phyloP scores from a whole-genome alignment of 306 rosid species.

The Rosa chinensis region DNA sequence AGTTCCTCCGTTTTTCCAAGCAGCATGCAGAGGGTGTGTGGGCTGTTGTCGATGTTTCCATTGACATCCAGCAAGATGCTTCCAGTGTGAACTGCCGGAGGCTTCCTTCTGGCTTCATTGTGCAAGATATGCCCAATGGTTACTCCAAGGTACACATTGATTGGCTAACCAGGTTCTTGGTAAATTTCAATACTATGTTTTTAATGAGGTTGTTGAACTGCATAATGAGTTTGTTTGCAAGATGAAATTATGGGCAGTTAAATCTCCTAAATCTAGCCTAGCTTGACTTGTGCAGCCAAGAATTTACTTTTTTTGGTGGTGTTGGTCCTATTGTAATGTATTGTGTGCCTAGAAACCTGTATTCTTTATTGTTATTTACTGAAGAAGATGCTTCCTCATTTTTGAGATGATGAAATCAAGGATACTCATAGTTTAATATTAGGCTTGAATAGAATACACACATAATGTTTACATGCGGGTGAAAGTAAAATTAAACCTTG shows the following conservation, averaged over 20 bases:
- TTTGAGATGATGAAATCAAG: slow-evolving; percentile 53
- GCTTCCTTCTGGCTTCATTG: slow-evolving; percentile 88
- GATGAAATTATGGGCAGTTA: slow-evolving; percentile 19
- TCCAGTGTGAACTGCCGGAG: slow-evolving; percentile 45
- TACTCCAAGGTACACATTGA: slow-evolving; percentile 58
- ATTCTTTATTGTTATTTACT: slow-evolving; percentile 32
- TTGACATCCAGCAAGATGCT: slow-evolving; percentile 49
- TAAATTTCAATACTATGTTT: neutral
- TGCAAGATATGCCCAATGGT: slow-evolving; percentile 76
- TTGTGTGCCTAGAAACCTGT: slow-evolving; percentile 28
- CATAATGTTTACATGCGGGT: slow-evolving; percentile 28
- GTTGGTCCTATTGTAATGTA: slow-evolving; percentile 29
- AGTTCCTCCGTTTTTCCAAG: slow-evolving; percentile 78
- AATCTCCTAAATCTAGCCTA: slow-evolving; percentile 22
- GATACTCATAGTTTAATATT: slow-evolving; percentile 34
- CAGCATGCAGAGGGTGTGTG: slow-evolving; percentile 74
- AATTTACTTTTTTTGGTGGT: slow-evolving; percentile 23
- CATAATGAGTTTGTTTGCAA: slow-evolving; percentile 15
- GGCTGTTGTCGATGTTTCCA: slow-evolving; percentile 78
- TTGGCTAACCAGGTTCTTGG: neutral
- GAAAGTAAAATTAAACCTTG: slow-evolving; percentile 31
- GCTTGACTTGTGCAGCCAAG: slow-evolving; percentile 26
- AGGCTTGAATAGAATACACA: slow-evolving; percentile 17
- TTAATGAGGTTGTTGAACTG: slow-evolving; percentile 30
- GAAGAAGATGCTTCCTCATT: slow-evolving; percentile 53